Percentiles rank a stretch among this genome's conserved stretches.
Conservation (phyloP, 148 eudicot species). For the Vaccinium darrowii region DNA sequence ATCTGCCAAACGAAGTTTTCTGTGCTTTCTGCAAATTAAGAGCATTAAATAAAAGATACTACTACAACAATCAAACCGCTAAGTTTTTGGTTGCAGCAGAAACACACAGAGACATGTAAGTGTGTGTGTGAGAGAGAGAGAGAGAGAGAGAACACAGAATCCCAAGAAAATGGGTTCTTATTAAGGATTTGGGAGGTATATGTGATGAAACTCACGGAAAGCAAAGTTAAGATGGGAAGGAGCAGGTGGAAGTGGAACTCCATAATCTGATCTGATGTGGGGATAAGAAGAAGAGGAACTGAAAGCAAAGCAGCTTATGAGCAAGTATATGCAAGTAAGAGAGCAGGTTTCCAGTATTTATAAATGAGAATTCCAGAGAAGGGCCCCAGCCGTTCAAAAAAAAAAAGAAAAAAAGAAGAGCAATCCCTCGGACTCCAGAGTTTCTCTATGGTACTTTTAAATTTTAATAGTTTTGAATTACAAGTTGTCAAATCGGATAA, state of each 20-base stretch:
- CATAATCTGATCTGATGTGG: not conserved
- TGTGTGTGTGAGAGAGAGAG: constrained; percentile 4
- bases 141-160: constrained; percentile 20
- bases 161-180: not conserved
- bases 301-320: not conserved
- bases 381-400: not conserved
- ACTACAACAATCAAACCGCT: too few species aligned
- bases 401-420: too few species aligned
- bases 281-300: not conserved
- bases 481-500: too few species aligned
- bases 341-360: constrained; percentile 14
- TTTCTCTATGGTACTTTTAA: too few species aligned
- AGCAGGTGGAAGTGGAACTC: constrained; percentile 21
- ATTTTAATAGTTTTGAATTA: too few species aligned
- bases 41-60: not conserved
- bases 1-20: not conserved
- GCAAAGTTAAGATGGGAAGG: constrained; percentile 17
- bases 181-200: not conserved
- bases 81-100: too few species aligned
- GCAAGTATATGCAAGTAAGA: constrained; percentile 1
- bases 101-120: too few species aligned
- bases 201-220: constrained; percentile 17
- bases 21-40: not conserved
- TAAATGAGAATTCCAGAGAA: not conserved
- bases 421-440: too few species aligned